phyloP scores from a whole-genome alignment of 257 asterid genomes.

The Thymus mandschuricus region DNA sequence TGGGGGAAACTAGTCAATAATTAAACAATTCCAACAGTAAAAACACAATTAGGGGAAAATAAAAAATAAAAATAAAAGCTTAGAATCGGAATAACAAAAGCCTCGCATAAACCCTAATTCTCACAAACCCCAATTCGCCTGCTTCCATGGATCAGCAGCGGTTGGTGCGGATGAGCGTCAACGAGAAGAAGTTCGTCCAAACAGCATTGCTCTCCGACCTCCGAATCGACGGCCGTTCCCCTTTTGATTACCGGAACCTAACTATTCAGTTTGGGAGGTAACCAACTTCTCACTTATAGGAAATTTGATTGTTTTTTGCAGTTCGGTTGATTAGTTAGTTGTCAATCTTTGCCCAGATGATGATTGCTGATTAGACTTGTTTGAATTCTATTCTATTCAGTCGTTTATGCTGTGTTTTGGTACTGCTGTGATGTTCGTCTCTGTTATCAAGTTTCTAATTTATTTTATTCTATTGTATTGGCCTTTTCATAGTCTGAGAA shows the following conservation, averaged over 20 bases:
- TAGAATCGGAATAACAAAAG: too few species aligned
- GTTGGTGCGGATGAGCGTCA: slow-evolving; percentile 71
- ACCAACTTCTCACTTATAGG: slow-evolving; percentile 22
- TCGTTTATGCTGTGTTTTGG: not conserved
- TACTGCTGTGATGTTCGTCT: too few species aligned
- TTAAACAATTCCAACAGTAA: too few species aligned
- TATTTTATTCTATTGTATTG: not conserved
- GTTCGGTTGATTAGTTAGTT: not conserved
- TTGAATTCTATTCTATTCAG: not conserved
- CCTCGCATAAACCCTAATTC: not conserved
- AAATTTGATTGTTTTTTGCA: not conserved
- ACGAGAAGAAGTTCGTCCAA: slow-evolving; percentile 80
- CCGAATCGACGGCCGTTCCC: slow-evolving; percentile 88
- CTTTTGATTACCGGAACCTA: slow-evolving; percentile 74
- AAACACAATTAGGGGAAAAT: too few species aligned
- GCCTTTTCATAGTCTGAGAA: not conserved
- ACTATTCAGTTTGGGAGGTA: slow-evolving; percentile 79
- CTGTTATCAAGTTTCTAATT: not conserved
- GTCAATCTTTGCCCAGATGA: not conserved
- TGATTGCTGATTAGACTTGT: not conserved
- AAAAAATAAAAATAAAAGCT: too few species aligned
- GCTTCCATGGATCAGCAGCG: slow-evolving; percentile 84
- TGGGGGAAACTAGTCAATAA: too few species aligned
- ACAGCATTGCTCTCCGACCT: slow-evolving; percentile 76
- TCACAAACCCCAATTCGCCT: not conserved